Conservation (phyloP, 352 stramenopile genomes). For the Globisporangium irregulare region DNA sequence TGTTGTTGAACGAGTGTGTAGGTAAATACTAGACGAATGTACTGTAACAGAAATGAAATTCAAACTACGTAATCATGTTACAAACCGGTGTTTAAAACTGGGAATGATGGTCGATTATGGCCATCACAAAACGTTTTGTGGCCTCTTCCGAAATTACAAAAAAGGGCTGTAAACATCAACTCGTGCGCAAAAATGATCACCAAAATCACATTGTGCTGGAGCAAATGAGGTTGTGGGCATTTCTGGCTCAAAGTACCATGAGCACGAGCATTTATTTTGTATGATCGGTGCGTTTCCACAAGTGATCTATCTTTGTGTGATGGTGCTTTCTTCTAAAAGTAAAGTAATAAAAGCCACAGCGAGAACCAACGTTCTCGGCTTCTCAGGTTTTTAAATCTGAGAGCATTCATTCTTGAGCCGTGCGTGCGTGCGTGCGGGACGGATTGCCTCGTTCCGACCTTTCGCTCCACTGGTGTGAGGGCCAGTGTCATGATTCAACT, state of each 20-base stretch:
- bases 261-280: too few relatives aligned
- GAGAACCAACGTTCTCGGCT: too few relatives aligned
- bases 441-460: not conserved
- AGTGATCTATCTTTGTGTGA: too few relatives aligned
- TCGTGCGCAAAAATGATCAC: too few relatives aligned
- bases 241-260: not conserved
- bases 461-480: not conserved
- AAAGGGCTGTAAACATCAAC: not conserved
- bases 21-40: conserved; percentile 6
- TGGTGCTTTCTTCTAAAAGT: not conserved
- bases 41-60: conserved; percentile 3
- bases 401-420: not conserved
- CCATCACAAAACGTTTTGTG: not conserved
- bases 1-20: not conserved
- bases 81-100: not conserved
- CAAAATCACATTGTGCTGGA: too few relatives aligned
- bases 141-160: not conserved
- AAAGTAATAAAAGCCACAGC: not conserved
- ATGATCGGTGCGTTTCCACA: too few relatives aligned
- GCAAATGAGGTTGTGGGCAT: too few relatives aligned
- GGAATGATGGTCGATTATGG: not conserved
- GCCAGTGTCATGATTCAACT: not conserved
- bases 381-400: too few relatives aligned
- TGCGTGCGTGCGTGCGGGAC: not conserved
- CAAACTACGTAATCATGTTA: not conserved